phyloP scores from a whole-genome alignment of 495 filamentous ascomycete species.

The Gamarada debralockiae region DNA sequence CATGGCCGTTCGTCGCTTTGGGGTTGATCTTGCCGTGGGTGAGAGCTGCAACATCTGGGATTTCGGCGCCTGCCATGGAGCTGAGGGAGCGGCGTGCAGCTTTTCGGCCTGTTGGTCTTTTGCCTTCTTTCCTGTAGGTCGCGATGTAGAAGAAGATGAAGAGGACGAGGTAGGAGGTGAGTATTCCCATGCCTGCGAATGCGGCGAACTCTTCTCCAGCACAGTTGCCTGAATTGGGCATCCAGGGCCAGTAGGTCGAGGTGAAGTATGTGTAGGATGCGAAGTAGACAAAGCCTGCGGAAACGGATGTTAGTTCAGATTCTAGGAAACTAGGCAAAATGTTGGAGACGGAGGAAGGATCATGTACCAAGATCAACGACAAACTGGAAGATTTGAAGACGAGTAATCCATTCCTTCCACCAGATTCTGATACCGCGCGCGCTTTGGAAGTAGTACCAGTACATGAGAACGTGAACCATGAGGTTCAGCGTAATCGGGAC shows the following conservation, averaged over 20 bases:
- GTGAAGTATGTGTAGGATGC: constrained; percentile 95
- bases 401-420: constrained; percentile 91
- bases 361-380: constrained; percentile 74
- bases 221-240: constrained; percentile 80
- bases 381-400: constrained; percentile 81
- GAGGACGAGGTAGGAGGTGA: constrained; percentile 90
- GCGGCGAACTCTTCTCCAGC: constrained; percentile 98
- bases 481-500: constrained; percentile 75
- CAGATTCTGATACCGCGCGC: constrained; percentile 77
- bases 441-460: constrained; percentile 80
- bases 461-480: constrained; percentile 74
- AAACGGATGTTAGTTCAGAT: constrained; percentile 38
- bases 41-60: constrained; percentile 30
- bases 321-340: not conserved
- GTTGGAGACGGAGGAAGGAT: not conserved
- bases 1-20: constrained; percentile 28
- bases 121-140: constrained; percentile 87
- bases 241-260: constrained; percentile 81
- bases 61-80: constrained; percentile 33
- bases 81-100: constrained; percentile 33
- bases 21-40: constrained; percentile 26
- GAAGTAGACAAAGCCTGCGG: constrained; percentile 73
- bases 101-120: constrained; percentile 55
- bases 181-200: constrained; percentile 84
- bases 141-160: constrained; percentile 99